Percentiles rank a stretch among this genome's conserved stretches.
Conservation (phyloP, 1,139 yeast species). For the Kluyveromyces marxianus region DNA sequence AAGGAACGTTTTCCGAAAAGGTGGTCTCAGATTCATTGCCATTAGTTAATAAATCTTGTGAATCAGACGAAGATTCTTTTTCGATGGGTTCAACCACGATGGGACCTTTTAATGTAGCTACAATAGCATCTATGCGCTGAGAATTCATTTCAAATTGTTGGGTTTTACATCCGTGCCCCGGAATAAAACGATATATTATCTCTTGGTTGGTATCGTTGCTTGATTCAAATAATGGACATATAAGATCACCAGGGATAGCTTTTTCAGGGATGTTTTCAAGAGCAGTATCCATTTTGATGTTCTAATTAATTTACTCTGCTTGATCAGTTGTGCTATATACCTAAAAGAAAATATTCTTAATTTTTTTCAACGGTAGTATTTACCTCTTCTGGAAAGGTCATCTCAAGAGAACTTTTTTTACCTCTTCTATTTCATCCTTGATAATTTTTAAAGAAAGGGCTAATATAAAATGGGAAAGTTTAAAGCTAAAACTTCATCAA, state of each 20-base stretch:
- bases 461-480: no score
- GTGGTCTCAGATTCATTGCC: slow-evolving; percentile 9
- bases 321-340: not conserved
- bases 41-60: slow-evolving; percentile 1
- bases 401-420: no score
- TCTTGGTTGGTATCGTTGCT: slow-evolving; percentile 20
- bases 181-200: slow-evolving; percentile 33
- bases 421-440: no score
- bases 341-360: not conserved
- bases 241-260: slow-evolving; percentile 74
- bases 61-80: slow-evolving; percentile 14
- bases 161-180: slow-evolving; percentile 42
- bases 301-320: not conserved
- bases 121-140: slow-evolving; percentile 37
- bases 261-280: slow-evolving; percentile 31
- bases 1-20: not conserved
- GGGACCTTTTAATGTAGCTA: slow-evolving; percentile 61
- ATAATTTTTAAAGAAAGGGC: no score
- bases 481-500: not conserved
- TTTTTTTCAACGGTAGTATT: no score
- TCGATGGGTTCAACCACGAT: slow-evolving; percentile 30
- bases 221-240: slow-evolving; percentile 38
- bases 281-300: slow-evolving; percentile 4
- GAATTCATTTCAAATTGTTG: slow-evolving; percentile 23
- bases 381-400: no score